A percentile compares a stretch with the other conserved stretches of the same genome.
Evolutionary conservation across 2,329 filamentous ascomycete species (phyloP).

Genomic region (Aspergillus sclerotialis): DNA sequence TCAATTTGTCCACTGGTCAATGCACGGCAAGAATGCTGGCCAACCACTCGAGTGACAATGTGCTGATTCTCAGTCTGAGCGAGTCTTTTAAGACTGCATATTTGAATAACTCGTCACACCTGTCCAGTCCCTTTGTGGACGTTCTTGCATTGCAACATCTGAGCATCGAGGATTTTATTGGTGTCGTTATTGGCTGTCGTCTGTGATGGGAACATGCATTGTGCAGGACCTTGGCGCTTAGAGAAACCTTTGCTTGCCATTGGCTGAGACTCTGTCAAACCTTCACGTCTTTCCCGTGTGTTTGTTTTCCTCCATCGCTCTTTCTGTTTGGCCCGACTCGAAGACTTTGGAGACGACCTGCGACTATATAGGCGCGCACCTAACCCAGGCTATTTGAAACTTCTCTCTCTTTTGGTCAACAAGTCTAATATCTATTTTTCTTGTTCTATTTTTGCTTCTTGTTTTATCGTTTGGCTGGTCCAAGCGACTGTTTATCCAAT

Average conservation of each 20-base stretch:
- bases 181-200: not conserved
- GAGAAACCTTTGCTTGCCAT: constrained; percentile 3
- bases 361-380: constrained; percentile 29
- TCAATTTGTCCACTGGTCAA: too few species aligned
- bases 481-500: constrained; percentile 32
- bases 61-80: too few species aligned
- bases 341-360: not conserved
- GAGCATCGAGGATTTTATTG: too few species aligned
- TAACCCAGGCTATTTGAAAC: constrained; percentile 24
- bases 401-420: constrained; percentile 23
- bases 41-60: too few species aligned
- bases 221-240: constrained; percentile 14
- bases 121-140: not conserved
- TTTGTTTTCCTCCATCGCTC: constrained; percentile 2
- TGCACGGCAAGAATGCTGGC: too few species aligned
- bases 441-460: constrained; percentile 27
- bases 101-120: constrained; percentile 7
- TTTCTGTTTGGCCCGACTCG: not conserved
- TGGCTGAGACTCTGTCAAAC: too few species aligned
- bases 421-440: too few species aligned
- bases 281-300: constrained; percentile 1
- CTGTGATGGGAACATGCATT: constrained; percentile 4
- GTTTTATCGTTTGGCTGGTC: constrained; percentile 37
- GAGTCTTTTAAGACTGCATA: too few species aligned
- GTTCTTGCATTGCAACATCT: too few species aligned